Evolutionary conservation across 73 alveolate genomes (phyloP).

Genomic region (Uronychia binucleata): DNA sequence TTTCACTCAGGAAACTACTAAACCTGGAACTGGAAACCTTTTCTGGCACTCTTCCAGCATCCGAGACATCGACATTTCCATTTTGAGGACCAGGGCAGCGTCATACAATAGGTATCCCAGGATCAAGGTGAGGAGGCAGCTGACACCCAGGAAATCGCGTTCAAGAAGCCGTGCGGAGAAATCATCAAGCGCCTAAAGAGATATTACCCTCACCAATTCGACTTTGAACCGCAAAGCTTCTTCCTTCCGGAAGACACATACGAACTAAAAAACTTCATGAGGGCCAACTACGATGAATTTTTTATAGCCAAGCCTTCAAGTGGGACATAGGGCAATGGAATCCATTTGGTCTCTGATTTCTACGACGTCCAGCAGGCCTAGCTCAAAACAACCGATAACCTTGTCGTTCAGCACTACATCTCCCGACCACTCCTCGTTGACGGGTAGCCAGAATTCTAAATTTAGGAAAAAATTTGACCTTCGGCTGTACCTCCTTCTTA

Average conservation of each 20-base stretch:
- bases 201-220: not conserved
- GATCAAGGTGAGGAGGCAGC: not conserved
- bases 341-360: slow-evolving; percentile 25
- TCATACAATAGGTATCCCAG: not conserved
- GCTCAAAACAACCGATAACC: slow-evolving; percentile 16
- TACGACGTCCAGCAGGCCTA: not conserved
- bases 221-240: not conserved
- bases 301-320: slow-evolving; percentile 72
- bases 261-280: not conserved
- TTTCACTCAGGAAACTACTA: not conserved
- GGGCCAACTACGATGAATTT: not conserved
- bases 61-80: not conserved
- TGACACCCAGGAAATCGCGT: not conserved
- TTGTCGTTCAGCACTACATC: slow-evolving; percentile 79
- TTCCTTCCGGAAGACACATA: not conserved
- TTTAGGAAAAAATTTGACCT: slow-evolving; percentile 82
- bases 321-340: slow-evolving; percentile 81
- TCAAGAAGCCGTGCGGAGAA: not conserved
- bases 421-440: slow-evolving; percentile 90
- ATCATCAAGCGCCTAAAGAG: not conserved
- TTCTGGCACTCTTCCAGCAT: not conserved
- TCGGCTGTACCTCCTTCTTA: slow-evolving; percentile 87
- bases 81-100: not conserved
- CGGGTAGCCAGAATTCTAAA: slow-evolving; percentile 6
- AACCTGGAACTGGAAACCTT: not conserved